These are phyloP conservation scores for Holtermannia corniformis DNA, from an alignment of 768 basidiomycete species.

Conservation along the genomic window DNA sequence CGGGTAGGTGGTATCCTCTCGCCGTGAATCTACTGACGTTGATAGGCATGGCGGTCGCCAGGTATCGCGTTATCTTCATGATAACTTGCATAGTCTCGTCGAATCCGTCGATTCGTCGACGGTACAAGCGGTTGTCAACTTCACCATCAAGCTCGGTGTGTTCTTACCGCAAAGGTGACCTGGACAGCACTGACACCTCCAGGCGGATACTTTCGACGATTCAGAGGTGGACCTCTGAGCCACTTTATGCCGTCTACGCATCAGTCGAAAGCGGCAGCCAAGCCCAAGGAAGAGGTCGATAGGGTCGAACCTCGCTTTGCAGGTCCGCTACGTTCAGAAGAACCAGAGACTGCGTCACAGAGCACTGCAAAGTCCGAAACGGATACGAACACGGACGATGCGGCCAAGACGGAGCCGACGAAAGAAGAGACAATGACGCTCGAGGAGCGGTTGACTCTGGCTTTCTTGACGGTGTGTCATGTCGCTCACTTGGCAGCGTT, in stretches of 20 bases:
- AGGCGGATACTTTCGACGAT: slow-evolving; percentile 79
- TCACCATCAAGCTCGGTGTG: slow-evolving; percentile 62
- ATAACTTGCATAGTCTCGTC: slow-evolving; percentile 75
- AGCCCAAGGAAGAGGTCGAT: background rate
- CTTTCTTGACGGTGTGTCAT: slow-evolving; percentile 69
- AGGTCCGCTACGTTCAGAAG: slow-evolving; percentile 27
- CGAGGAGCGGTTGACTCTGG: slow-evolving; percentile 72
- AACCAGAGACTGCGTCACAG: slow-evolving; percentile 41
- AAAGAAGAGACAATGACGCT: too few species aligned
- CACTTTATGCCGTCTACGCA: background rate
- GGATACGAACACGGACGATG: too few species aligned
- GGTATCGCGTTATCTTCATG: slow-evolving; percentile 72
- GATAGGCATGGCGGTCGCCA: slow-evolving; percentile 83
- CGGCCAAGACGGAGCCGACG: too few species aligned
- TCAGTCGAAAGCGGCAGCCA: background rate
- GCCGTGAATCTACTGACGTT: slow-evolving; percentile 1
- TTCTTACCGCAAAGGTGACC: background rate
- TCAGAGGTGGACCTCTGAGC: slow-evolving; percentile 62
- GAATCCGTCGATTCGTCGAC: slow-evolving; percentile 60
- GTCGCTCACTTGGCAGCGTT: background rate
- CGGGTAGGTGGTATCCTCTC: slow-evolving; percentile 50
- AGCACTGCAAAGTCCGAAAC: slow-evolving; percentile 9
- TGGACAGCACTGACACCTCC: background rate
- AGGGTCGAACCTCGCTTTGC: slow-evolving; percentile 49
- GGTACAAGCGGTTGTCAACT: slow-evolving; percentile 48